A percentile compares a stretch with the other conserved stretches of the same genome.
Evolutionary conservation across 1,284 basidiomycete species (phyloP).

Genomic region (Irpex lacteus): DNA sequence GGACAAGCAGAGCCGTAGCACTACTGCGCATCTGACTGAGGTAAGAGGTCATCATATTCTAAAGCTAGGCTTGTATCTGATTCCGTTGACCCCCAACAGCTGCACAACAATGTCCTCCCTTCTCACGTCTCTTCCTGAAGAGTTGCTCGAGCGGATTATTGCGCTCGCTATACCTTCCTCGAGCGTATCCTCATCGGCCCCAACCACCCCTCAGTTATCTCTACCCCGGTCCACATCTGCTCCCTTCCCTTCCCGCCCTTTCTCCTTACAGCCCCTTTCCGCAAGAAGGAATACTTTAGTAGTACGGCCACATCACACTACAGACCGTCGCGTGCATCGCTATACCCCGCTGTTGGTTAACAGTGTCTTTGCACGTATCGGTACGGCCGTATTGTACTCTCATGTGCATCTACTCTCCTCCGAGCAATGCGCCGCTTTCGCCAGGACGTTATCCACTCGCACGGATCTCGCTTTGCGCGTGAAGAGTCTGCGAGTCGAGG

Average conservation of each 20-base stretch:
- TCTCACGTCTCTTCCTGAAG: slow-evolving; percentile 49
- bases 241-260: slow-evolving; percentile 17
- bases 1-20: not conserved
- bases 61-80: not conserved
- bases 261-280: slow-evolving; percentile 22
- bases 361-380: slow-evolving; percentile 48
- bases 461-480: slow-evolving; percentile 37
- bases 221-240: slow-evolving; percentile 3
- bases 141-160: slow-evolving; percentile 53
- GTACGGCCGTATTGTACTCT: slow-evolving; percentile 49
- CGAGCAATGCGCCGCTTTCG: slow-evolving; percentile 36
- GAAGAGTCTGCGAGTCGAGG: slow-evolving; percentile 35
- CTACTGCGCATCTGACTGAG: not conserved
- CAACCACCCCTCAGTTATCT: not conserved
- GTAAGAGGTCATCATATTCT: not conserved
- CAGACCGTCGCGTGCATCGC: slow-evolving; percentile 9
- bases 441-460: slow-evolving; percentile 34
- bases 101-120: slow-evolving; percentile 16
- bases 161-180: slow-evolving; percentile 31
- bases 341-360: slow-evolving; percentile 46
- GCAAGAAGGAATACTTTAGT: slow-evolving; percentile 12
- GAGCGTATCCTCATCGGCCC: slow-evolving; percentile 2
- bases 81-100: not conserved
- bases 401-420: slow-evolving; percentile 39
- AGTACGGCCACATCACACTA: not conserved